phyloP scores from a whole-genome alignment of 305 asterid genomes.

The Withania somnifera region DNA sequence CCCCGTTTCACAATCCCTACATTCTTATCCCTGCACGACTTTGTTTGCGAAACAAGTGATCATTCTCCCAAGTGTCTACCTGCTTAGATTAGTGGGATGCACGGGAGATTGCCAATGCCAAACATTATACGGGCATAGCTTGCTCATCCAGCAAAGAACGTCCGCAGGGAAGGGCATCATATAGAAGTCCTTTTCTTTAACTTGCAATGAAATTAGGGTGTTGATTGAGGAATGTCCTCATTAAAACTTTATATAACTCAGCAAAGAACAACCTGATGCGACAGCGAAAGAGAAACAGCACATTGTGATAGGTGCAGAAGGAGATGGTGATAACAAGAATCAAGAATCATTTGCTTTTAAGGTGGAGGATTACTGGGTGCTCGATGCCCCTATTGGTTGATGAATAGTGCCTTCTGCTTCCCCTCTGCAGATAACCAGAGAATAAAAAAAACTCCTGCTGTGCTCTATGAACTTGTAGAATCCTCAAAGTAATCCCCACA shows the following conservation, averaged over 20 bases:
- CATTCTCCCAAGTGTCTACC: neutral
- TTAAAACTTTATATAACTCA: neutral
- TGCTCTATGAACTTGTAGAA: neutral
- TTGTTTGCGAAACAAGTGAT: neutral
- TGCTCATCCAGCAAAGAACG: neutral
- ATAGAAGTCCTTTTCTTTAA: neutral
- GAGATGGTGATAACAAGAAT: neutral
- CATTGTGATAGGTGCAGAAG: neutral
- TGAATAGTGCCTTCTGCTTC: neutral
- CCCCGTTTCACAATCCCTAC: neutral
- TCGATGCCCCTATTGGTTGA: neutral
- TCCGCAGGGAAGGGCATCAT: neutral
- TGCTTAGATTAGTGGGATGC: neutral
- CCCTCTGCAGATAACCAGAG: neutral
- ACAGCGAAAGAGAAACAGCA: neutral
- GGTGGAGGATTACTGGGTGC: neutral
- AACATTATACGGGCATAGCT: neutral
- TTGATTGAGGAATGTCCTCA: neutral
- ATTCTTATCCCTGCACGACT: neutral
- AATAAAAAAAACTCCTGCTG: neutral
- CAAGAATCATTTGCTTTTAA: neutral
- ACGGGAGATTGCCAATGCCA: neutral
- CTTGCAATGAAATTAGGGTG: neutral
- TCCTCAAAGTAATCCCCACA: neutral
- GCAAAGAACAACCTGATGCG: neutral